Conservation (phyloP, 345 rosid species). For the Dipteronia dyeriana region DNA sequence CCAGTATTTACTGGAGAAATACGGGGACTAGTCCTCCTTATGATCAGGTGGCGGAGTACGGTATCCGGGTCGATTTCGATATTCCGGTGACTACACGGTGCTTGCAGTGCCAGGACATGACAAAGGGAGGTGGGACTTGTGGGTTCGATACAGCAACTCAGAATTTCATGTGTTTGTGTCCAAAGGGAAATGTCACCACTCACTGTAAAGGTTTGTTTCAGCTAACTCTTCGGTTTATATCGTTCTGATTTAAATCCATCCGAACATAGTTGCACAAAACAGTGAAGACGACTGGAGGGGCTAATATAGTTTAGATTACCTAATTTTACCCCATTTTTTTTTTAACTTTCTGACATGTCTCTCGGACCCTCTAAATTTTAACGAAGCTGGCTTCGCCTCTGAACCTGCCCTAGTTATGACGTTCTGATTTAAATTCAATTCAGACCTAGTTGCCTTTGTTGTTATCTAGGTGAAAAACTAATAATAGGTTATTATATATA, state of each 20-base stretch:
- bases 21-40: constrained; percentile 44
- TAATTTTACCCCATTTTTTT: too few relatives aligned
- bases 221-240: neutral
- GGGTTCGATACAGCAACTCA: constrained; percentile 65
- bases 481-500: too few relatives aligned
- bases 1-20: constrained; percentile 87
- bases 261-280: too few relatives aligned
- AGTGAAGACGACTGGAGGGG: too few relatives aligned
- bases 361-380: too few relatives aligned
- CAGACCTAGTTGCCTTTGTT: neutral
- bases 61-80: constrained; percentile 77
- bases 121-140: constrained; percentile 74
- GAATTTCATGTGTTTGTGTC: constrained; percentile 67
- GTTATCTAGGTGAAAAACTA: too few relatives aligned
- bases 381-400: too few relatives aligned
- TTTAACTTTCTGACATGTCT: too few relatives aligned
- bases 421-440: too few relatives aligned
- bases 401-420: too few relatives aligned
- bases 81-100: constrained; percentile 75
- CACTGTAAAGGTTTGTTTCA: constrained; percentile 57
- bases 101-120: constrained; percentile 79
- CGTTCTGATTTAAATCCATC: too few relatives aligned
- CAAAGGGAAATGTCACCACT: constrained; percentile 61
- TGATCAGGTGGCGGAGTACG: constrained; percentile 81
- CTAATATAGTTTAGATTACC: too few relatives aligned